Percentiles rank a stretch among this genome's conserved stretches.
These are phyloP conservation scores for Rubroshorea leprosula DNA, from an alignment of 345 rosid species.

Conservation along the genomic window DNA sequence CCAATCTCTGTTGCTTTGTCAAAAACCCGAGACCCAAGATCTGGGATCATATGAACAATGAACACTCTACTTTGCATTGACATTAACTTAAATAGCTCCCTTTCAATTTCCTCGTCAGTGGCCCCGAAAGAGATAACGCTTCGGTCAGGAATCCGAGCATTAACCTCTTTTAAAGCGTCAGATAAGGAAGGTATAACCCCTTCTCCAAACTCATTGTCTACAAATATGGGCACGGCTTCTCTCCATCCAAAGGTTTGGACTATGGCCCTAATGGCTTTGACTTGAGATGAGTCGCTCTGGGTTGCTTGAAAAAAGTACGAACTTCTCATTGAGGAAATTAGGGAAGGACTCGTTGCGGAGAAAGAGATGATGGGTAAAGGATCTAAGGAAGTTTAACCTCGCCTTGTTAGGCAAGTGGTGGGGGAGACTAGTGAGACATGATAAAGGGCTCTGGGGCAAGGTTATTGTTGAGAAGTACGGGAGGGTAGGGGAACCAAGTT, in stretches of 20 bases:
- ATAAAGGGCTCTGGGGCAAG: no score
- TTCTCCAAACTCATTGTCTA: slow-evolving; percentile 36
- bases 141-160: slow-evolving; percentile 19
- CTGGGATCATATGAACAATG: slow-evolving; percentile 31
- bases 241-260: slow-evolving; percentile 40
- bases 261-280: slow-evolving; percentile 27
- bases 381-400: no score
- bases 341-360: slow-evolving; percentile 43
- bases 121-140: slow-evolving; percentile 22
- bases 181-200: slow-evolving; percentile 17
- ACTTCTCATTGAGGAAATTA: slow-evolving; percentile 27
- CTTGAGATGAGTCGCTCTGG: slow-evolving; percentile 34
- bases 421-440: no score
- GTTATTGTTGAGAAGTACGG: no score
- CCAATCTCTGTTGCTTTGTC: slow-evolving; percentile 16
- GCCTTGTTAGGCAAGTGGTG: no score
- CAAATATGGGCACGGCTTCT: slow-evolving; percentile 41
- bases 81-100: slow-evolving; percentile 26
- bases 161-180: slow-evolving; percentile 22
- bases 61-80: slow-evolving; percentile 33
- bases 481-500: no score
- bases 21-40: slow-evolving; percentile 28
- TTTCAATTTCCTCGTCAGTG: slow-evolving; percentile 13
- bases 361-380: slow-evolving; percentile 29
- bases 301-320: slow-evolving; percentile 41